These are phyloP conservation scores for Tylopilus sp. DNA, from an alignment of 1,284 basidiomycete genomes.

Conservation along the genomic window DNA sequence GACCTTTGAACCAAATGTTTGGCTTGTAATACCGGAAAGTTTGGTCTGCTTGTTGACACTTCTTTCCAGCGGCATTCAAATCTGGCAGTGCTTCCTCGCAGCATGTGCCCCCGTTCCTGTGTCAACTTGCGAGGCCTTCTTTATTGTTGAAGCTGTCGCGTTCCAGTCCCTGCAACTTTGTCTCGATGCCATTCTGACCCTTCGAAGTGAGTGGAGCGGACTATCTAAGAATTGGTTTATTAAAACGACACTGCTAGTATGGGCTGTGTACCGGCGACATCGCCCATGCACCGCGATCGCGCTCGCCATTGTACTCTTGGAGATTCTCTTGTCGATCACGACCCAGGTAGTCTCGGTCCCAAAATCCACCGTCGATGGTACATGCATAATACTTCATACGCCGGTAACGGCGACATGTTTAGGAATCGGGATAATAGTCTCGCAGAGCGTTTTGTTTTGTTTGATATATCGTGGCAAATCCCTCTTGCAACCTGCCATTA, in stretches of 20 bases:
- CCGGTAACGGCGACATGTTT: neutral
- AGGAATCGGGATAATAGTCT: slow-evolving; percentile 8
- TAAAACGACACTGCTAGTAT: slow-evolving; percentile 9
- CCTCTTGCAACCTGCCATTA: slow-evolving; percentile 7
- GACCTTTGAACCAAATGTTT: slow-evolving; percentile 21
- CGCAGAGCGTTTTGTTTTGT: slow-evolving; percentile 16
- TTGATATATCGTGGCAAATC: slow-evolving; percentile 19
- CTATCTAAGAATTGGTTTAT: neutral
- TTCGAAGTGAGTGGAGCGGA: slow-evolving; percentile 18
- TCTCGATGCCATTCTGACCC: slow-evolving; percentile 17
- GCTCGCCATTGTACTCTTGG: slow-evolving; percentile 4
- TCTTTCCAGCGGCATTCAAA: slow-evolving; percentile 2
- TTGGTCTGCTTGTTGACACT: slow-evolving; percentile 5
- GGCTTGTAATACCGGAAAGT: neutral
- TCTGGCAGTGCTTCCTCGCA: slow-evolving; percentile 1
- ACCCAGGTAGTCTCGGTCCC: slow-evolving; percentile 2
- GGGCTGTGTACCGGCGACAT: slow-evolving; percentile 14
- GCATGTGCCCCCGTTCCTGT: neutral
- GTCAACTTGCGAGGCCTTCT: slow-evolving; percentile 7
- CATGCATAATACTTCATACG: slow-evolving; percentile 8
- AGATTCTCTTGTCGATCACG: neutral
- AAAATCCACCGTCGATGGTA: slow-evolving; percentile 8
- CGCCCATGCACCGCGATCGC: slow-evolving; percentile 2
- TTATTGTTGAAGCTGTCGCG: neutral
- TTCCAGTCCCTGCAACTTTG: slow-evolving; percentile 14